These are phyloP conservation scores for Melaleuca quinquenervia DNA, from an alignment of 345 rosid species.

Conservation along the genomic window DNA sequence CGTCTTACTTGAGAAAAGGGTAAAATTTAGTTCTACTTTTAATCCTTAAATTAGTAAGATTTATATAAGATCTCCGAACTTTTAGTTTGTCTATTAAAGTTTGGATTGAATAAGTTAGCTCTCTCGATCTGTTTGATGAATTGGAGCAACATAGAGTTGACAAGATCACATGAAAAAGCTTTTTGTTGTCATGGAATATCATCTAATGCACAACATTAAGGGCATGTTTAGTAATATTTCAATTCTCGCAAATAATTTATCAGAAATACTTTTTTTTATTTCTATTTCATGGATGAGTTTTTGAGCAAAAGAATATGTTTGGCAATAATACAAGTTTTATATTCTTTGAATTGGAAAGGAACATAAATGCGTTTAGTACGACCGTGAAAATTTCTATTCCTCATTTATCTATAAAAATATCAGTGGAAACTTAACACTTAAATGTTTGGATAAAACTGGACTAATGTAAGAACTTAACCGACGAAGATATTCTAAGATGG, in stretches of 20 bases:
- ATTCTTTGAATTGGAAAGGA: no score
- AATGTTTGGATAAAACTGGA: background rate
- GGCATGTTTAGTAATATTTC: fast-evolving
- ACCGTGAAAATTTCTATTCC: background rate
- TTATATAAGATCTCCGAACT: background rate
- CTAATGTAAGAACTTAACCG: background rate
- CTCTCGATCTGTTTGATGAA: background rate
- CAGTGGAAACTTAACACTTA: background rate
- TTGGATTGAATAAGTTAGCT: background rate
- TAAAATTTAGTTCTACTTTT: background rate
- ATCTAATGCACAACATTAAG: background rate
- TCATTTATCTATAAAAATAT: background rate
- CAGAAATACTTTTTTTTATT: no score
- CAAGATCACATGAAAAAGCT: background rate
- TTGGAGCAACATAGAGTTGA: background rate
- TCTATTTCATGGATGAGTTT: background rate
- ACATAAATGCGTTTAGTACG: background rate
- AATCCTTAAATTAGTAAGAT: background rate
- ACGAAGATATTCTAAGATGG: background rate
- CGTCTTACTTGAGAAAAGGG: background rate
- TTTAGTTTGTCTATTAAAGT: background rate
- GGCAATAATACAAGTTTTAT: fast-evolving
- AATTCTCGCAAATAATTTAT: background rate
- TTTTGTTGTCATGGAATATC: background rate
- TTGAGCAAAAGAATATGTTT: no score